phyloP scores from a whole-genome alignment of 352 stramenopile species.

The Phytophthora brassicae region DNA sequence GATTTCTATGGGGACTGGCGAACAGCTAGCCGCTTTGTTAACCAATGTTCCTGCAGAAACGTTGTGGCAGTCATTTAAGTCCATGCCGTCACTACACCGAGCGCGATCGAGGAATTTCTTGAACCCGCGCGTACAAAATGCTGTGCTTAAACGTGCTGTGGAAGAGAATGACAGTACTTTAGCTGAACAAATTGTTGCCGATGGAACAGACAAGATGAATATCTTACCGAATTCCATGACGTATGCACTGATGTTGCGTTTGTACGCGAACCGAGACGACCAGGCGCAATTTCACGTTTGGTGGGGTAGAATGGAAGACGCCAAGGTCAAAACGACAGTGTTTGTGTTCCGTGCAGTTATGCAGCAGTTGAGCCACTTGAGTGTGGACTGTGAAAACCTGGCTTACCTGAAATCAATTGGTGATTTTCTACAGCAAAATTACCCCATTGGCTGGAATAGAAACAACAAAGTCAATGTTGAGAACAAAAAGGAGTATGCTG shows the following conservation, averaged over 20 bases:
- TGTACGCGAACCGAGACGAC: constrained; percentile 54
- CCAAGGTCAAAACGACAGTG: constrained; percentile 44
- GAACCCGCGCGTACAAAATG: constrained; percentile 58
- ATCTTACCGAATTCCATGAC: constrained; percentile 71
- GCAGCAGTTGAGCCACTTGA: constrained; percentile 42
- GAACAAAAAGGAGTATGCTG: constrained; percentile 15
- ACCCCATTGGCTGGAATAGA: not conserved
- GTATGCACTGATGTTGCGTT: constrained; percentile 67
- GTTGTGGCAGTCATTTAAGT: constrained; percentile 59
- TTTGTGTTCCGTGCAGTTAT: constrained; percentile 63
- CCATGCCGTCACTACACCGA: constrained; percentile 49
- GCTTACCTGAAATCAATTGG: constrained; percentile 32
- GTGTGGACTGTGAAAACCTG: constrained; percentile 25
- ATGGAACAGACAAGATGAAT: constrained; percentile 38
- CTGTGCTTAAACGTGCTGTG: constrained; percentile 56
- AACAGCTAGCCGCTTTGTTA: constrained; percentile 48
- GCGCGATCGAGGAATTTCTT: constrained; percentile 25
- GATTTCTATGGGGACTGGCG: constrained; percentile 53
- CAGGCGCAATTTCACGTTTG: constrained; percentile 49
- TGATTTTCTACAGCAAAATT: constrained; percentile 29
- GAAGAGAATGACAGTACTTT: constrained; percentile 49
- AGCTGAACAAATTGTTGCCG: constrained; percentile 53
- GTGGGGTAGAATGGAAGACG: constrained; percentile 48
- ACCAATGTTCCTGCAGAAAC: constrained; percentile 41
- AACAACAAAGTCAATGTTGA: not conserved